A percentile compares a stretch with the other conserved stretches of the same genome.
phyloP scores from a whole-genome alignment of 2,329 filamentous ascomycete species.

The Geosmithia morbida region DNA sequence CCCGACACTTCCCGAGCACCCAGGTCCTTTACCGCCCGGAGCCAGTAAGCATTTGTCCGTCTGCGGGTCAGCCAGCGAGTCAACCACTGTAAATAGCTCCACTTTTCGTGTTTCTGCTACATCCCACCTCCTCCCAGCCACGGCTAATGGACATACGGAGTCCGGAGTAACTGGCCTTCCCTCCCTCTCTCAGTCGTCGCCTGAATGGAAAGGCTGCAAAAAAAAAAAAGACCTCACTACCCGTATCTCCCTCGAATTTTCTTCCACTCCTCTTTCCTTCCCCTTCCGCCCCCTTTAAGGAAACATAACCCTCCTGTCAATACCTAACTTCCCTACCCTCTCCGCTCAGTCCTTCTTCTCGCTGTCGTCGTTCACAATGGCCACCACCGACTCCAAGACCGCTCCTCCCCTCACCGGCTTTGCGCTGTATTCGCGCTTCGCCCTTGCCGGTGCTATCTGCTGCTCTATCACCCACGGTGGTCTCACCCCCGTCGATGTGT shows the following conservation, averaged over 20 bases:
- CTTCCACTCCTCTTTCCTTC: conserved; percentile 5
- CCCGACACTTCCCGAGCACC: no score
- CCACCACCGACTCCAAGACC: conserved; percentile 17
- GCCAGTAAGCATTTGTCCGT: no score
- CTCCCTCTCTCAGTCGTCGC: not conserved
- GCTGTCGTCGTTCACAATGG: conserved; percentile 22
- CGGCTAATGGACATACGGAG: no score
- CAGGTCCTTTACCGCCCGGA: no score
- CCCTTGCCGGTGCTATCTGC: conserved; percentile 94
- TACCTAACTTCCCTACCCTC: conserved; percentile 6
- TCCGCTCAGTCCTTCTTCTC: conserved; percentile 18
- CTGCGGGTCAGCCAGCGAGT: no score
- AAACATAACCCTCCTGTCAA: not conserved
- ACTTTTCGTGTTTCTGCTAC: no score
- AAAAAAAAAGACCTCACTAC: conserved; percentile 14
- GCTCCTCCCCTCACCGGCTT: conserved; percentile 34
- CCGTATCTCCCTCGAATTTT: conserved; percentile 1
- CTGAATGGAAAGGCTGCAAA: not conserved
- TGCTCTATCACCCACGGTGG: conserved; percentile 96
- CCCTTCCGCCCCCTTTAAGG: not conserved
- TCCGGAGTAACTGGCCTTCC: not conserved
- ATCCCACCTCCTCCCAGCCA: not conserved
- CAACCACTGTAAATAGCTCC: no score
- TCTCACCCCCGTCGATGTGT: conserved; percentile 98
- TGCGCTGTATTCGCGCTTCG: conserved; percentile 85